Base-by-base conservation (phyloP, 139 green algal genomes). In the Chlamydomonas schloesseri region DNA sequence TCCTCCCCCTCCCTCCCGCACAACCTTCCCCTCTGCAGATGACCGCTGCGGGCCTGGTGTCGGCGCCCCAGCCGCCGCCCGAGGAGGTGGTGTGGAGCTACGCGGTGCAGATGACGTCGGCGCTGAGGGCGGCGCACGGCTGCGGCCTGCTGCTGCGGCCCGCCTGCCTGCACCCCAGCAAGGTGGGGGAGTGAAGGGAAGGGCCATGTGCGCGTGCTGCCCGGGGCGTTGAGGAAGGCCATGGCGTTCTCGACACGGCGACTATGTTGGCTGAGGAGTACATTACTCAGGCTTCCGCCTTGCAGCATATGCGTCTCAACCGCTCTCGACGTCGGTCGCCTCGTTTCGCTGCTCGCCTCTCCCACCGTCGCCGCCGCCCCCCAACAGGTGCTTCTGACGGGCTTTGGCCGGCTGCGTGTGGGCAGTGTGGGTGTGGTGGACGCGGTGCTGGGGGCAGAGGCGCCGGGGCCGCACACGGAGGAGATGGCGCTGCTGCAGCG, bases 61-160 rank as follows among this genome's bases (percentile, higher is more conserved):
- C 68, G 21, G 60, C 77, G 18, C 84, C 88, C 58, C 83, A 91
- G 53, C 87, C 91, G 31, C 85, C 91, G 10, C 92, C 73, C 33
- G 96, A 99, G 90, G 89, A 96, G 70, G 71, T 94, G 88, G 89
- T 99, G 71, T 99, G 96, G 96, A 92, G 88, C 67, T 99, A 99
- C 88, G 64, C 81, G 55, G 77, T 89, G 46, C 86, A 93, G 75
- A 88, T 98, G 53, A 78, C 93, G 6, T 81, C 83, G 24, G 93
- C 89, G 58, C 85, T 98, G 81, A 84, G 94, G 8, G 94, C 93
- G 29, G 90, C 91, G 69, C 97, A 99, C 84, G 75, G 72, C 36
- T 89, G 89, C 14, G 96, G 96, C 0, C 92, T 98, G 47, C 88
- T 90, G 29, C 64, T 93, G 24, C 84, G 93, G 3, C 84, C 92